A percentile compares a stretch with the other conserved stretches of the same genome.
Conservation (phyloP, 257 asterid genomes). For the Rauvolfia tetraphylla region DNA sequence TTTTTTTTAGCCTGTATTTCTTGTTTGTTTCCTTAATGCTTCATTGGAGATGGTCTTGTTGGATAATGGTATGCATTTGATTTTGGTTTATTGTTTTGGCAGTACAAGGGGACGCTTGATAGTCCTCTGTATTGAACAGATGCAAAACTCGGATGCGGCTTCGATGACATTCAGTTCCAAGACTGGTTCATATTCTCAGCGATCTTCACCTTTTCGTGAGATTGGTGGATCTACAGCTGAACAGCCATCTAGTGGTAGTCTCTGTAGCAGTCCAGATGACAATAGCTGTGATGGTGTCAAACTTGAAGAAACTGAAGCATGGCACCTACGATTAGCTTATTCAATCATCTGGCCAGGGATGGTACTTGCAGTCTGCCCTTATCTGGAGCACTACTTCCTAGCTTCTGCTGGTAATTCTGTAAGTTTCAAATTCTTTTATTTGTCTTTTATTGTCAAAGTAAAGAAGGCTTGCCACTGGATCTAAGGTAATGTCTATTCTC, state of each 20-base stretch:
- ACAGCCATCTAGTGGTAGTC: conserved; percentile 66
- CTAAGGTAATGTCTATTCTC: conserved; percentile 4
- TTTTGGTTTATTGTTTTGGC: conserved; percentile 22
- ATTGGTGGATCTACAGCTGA: conserved; percentile 51
- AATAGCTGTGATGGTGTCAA: conserved; percentile 69
- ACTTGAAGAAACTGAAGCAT: conserved; percentile 78
- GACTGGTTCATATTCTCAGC: conserved; percentile 55
- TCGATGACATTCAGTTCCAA: conserved; percentile 44
- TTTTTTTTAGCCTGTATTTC: background rate
- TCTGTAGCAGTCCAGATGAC: conserved; percentile 85
- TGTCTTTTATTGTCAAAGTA: conserved; percentile 12
- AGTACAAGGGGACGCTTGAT: conserved; percentile 89
- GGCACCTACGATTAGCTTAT: conserved; percentile 70
- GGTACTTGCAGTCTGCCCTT: conserved; percentile 86
- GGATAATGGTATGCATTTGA: background rate
- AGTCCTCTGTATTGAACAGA: conserved; percentile 74
- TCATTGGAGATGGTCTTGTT: background rate
- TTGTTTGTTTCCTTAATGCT: background rate
- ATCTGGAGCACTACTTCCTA: conserved; percentile 77
- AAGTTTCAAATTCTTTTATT: conserved; percentile 39
- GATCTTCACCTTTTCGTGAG: conserved; percentile 52
- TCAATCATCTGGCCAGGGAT: conserved; percentile 72
- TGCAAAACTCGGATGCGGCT: conserved; percentile 65
- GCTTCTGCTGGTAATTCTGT: conserved; percentile 89
- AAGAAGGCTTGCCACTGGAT: conserved; percentile 1